Base-by-base conservation (phyloP, 2,329 filamentous ascomycete genomes). In the Phyllosticta paracitricarpa region DNA sequence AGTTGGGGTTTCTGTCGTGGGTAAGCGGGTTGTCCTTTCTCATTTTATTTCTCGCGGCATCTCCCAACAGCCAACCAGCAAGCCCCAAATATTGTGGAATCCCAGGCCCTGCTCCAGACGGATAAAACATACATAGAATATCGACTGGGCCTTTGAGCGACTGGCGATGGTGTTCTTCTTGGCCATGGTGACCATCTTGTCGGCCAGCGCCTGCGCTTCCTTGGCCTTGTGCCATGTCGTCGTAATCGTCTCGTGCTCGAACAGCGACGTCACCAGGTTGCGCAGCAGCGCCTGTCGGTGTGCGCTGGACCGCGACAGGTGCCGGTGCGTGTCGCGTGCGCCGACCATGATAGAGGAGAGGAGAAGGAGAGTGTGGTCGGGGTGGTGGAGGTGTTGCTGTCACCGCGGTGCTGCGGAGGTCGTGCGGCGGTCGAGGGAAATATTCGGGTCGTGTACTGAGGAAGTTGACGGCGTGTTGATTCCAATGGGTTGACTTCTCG, bases 221-320 rank as follows among this genome's bases (percentile, higher is more conserved):
- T 97, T 99, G 56, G 94, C 94, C 78, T 97, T 97, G 73, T 88
- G 87, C 82, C 89, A 97, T 77, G 94, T 96, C 57, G 94, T 99
- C 65, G 88, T 86, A 78, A 99, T 96, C 65, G 90, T 86, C 79
- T 99, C 94, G 76, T 96, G 86, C 76, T 89, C 83, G 78, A 99
- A 89, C 67, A 99, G 88, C 60, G 93, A 94, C 67, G 93, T 96
- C 73, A 97, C 92, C 64, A 99, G 82, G 77, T 97, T 97, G 71
- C 94, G 91, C 67, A 99, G 86, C 68, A 99, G 85, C 59, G 94
- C 93, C 79, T 93, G 85, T 73, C 94, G 85, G 74, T 97, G 94
- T 61, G 93, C 81, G 58, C 91, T 96, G 67, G 85, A 82, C 68
- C 94, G 91, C 77, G 86, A 87, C 64, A 99, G 81, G 76, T 95